Conservation (phyloP, 2,329 filamentous ascomycete genomes). For the Alternaria solani region DNA sequence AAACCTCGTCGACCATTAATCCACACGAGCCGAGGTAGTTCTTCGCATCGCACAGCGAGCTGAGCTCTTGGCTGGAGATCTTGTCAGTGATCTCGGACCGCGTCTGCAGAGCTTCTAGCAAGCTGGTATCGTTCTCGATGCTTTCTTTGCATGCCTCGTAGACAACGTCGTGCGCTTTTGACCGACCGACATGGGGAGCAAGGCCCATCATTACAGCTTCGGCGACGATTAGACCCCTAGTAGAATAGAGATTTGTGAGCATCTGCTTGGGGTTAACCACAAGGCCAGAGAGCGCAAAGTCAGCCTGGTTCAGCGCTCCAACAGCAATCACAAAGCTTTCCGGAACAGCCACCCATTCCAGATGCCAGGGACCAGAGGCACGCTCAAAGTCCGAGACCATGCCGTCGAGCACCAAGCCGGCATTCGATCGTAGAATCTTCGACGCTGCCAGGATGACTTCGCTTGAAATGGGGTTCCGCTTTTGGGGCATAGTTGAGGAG, state of each 20-base stretch:
- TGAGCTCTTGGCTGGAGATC: constrained; percentile 58
- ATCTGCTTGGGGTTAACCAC: constrained; percentile 61
- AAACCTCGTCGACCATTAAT: constrained; percentile 48
- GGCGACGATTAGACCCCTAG: constrained; percentile 63
- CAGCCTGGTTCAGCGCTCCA: constrained; percentile 62
- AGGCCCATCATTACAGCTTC: constrained; percentile 70
- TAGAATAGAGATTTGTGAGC: constrained; percentile 61
- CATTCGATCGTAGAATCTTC: constrained; percentile 62
- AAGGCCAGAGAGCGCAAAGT: constrained; percentile 62
- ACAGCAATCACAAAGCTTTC: constrained; percentile 63
- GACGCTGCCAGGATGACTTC: constrained; percentile 65
- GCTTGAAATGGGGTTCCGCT: constrained; percentile 66
- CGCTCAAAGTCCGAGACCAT: constrained; percentile 68
- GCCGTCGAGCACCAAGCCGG: constrained; percentile 61
- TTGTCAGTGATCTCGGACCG: constrained; percentile 54
- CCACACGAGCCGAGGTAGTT: constrained; percentile 55
- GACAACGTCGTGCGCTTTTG: constrained; percentile 64
- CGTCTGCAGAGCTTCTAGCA: constrained; percentile 56
- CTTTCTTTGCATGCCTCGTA: constrained; percentile 63
- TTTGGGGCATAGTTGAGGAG: constrained; percentile 53
- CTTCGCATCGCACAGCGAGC: constrained; percentile 63
- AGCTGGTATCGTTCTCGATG: constrained; percentile 55
- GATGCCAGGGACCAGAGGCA: constrained; percentile 66
- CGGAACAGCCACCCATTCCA: constrained; percentile 66
- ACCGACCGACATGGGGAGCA: constrained; percentile 61